Percentiles rank a stretch among this genome's conserved stretches.
phyloP scores from a whole-genome alignment of 2,329 filamentous ascomycete species.

The Fusarium sp. region DNA sequence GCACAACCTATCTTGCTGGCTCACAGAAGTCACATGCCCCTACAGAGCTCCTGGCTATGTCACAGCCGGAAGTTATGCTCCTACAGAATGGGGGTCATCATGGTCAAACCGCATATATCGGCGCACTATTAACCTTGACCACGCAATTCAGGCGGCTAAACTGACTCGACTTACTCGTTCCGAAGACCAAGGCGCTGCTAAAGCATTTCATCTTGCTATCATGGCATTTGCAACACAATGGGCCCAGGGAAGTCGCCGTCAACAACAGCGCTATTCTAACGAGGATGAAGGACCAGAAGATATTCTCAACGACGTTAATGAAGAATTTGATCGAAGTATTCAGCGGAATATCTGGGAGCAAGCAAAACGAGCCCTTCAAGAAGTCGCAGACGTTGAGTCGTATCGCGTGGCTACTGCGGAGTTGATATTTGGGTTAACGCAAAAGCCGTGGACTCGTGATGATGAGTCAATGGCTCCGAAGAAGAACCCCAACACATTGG shows the following conservation, averaged over 20 bases:
- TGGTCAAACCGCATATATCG: conserved; percentile 47
- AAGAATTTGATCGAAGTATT: conserved; percentile 54
- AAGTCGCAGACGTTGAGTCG: conserved; percentile 52
- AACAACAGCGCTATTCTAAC: conserved; percentile 33
- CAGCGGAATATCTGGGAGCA: conserved; percentile 54
- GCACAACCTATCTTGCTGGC: conserved; percentile 44
- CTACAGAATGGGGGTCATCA: conserved; percentile 41
- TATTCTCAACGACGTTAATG: conserved; percentile 39
- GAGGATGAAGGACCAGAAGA: conserved; percentile 34
- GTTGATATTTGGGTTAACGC: conserved; percentile 54
- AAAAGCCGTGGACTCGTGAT: conserved; percentile 46
- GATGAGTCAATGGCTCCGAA: conserved; percentile 6
- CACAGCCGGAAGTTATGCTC: neutral
- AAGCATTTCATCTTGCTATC: conserved; percentile 41
- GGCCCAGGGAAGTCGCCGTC: conserved; percentile 47
- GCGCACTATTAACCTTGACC: conserved; percentile 41
- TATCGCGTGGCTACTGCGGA: conserved; percentile 55
- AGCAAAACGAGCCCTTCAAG: conserved; percentile 51
- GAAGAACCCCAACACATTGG: neutral
- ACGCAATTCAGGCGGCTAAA: conserved; percentile 38
- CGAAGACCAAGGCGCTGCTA: conserved; percentile 34
- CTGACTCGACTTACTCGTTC: conserved; percentile 33
- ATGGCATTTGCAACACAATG: conserved; percentile 47
- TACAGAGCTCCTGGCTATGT: conserved; percentile 36
- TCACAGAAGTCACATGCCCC: conserved; percentile 44